Evolutionary conservation across 768 basidiomycete genomes (phyloP), one percentile per base, ranked within the genome.

Genomic region (Auricularia heimuer): DNA sequence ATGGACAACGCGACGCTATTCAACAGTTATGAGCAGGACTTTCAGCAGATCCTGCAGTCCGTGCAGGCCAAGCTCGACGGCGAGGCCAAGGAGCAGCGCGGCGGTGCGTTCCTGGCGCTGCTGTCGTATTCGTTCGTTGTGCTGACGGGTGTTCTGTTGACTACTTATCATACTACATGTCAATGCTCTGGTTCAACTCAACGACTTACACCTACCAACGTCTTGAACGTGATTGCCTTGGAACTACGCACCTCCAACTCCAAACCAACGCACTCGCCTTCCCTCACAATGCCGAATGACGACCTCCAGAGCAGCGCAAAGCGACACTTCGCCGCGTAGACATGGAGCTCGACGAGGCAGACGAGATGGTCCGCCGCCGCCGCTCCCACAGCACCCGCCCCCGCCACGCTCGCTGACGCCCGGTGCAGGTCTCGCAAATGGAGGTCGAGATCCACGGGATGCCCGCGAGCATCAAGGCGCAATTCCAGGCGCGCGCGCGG

Each of bases 371-470:
- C 71, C 61, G 84, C 71, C 8, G 42, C 16, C 16, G 37, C 56
- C 35, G 11, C 14, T 37, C 45, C 33, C n/a, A 54, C 47, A 12
- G 3, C 29, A 24, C 39, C 39, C 34, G 36, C 21, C 37, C 47
- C 33, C 61, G 65, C 63, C 61, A 47, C 4, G 18, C 37, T 29
- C 63, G 61, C 12, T 51, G 33, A 63, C 29, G 67, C 67, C 56
- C 37, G 39, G 62, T 62, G 3, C 69, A 98, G 96, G 84, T 98
- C 69, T 94, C 94, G 60, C 97, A 99, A 83, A 97, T 99, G 96
- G 96, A 98, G 78, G 89, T 99, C 65, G 97, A 99, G 78, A 88
- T 96, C 6, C 94, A 94, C 70, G 90, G 92, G 11, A 94, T 98
- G 72, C 94, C 94, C 0, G 87, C 91, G 71, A 89, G 90, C 24